These are phyloP conservation scores for Tritrichomonas foetus DNA, from an alignment of 208 protist species.

Conservation along the genomic window DNA sequence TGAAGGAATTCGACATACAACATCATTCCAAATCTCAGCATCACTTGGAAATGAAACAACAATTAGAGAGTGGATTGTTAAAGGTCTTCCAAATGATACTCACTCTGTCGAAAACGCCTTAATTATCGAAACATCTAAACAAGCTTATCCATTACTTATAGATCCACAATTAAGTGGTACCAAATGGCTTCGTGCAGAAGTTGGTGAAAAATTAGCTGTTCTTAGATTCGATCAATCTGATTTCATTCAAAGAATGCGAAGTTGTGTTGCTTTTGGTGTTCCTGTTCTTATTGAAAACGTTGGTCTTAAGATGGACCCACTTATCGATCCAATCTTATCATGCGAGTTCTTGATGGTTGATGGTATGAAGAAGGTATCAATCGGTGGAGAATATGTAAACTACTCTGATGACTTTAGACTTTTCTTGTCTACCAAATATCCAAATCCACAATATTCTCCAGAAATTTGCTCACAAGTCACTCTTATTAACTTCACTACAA, in stretches of 20 bases:
- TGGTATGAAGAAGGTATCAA: slow-evolving; percentile 59
- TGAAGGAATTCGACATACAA: slow-evolving; percentile 66
- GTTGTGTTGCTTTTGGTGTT: slow-evolving; percentile 77
- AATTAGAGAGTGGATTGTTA: slow-evolving; percentile 87
- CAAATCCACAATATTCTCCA: slow-evolving; percentile 68
- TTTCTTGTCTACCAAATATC: slow-evolving; percentile 69
- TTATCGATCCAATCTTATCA: slow-evolving; percentile 85
- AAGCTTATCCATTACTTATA: slow-evolving; percentile 52
- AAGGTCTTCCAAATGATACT: slow-evolving; percentile 82
- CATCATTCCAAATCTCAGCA: slow-evolving; percentile 69
- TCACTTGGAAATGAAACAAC: slow-evolving; percentile 81
- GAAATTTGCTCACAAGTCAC: slow-evolving; percentile 69
- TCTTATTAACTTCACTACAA: slow-evolving; percentile 72
- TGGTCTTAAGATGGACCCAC: slow-evolving; percentile 86
- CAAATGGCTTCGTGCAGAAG: slow-evolving; percentile 57
- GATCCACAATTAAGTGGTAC: slow-evolving; percentile 60
- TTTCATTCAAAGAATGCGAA: slow-evolving; percentile 77
- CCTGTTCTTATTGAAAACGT: slow-evolving; percentile 88
- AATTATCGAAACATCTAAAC: slow-evolving; percentile 24
- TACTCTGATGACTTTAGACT: slow-evolving; percentile 64
- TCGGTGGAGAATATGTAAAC: slow-evolving; percentile 66
- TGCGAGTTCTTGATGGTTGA: slow-evolving; percentile 65
- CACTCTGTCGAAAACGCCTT: slow-evolving; percentile 88
- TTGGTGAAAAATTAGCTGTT: slow-evolving; percentile 91
- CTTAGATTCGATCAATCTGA: slow-evolving; percentile 78